Conservation (phyloP, 2,329 filamentous ascomycete species). For the Balansia obtecta region DNA sequence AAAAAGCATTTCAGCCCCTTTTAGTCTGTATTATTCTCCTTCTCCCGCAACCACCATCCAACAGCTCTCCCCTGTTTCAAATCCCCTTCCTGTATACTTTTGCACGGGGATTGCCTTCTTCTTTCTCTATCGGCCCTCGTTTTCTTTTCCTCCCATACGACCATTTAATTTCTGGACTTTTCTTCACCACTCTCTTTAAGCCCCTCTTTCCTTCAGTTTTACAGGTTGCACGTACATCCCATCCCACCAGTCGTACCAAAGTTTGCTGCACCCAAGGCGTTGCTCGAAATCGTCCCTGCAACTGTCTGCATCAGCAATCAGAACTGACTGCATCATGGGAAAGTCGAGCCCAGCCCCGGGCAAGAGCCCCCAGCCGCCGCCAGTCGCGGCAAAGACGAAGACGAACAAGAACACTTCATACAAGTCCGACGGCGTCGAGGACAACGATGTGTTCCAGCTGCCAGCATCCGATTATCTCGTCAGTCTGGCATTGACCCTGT, state of each 20-base stretch:
- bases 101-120: not conserved
- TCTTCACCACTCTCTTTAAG: slow-evolving; percentile 13
- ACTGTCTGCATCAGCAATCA: not conserved
- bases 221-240: not conserved
- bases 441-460: slow-evolving; percentile 87
- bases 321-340: slow-evolving; percentile 21
- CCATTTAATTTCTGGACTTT: slow-evolving; percentile 4
- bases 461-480: slow-evolving; percentile 74
- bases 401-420: slow-evolving; percentile 41
- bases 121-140: slow-evolving; percentile 6
- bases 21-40: too few species aligned
- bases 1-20: slow-evolving; percentile 2
- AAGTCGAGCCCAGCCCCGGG: slow-evolving; percentile 20
- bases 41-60: slow-evolving; percentile 5
- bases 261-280: not conserved
- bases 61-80: slow-evolving; percentile 7
- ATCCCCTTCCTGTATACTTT: slow-evolving; percentile 2
- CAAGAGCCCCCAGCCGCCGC: slow-evolving; percentile 25
- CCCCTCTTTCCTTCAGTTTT: not conserved
- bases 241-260: not conserved
- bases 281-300: not conserved
- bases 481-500: slow-evolving; percentile 56
- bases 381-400: slow-evolving; percentile 23
- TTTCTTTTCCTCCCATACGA: slow-evolving; percentile 3
- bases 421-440: slow-evolving; percentile 65